phyloP scores from a whole-genome alignment of 2,329 filamentous ascomycete species.

The Rhinocladiella similis region DNA sequence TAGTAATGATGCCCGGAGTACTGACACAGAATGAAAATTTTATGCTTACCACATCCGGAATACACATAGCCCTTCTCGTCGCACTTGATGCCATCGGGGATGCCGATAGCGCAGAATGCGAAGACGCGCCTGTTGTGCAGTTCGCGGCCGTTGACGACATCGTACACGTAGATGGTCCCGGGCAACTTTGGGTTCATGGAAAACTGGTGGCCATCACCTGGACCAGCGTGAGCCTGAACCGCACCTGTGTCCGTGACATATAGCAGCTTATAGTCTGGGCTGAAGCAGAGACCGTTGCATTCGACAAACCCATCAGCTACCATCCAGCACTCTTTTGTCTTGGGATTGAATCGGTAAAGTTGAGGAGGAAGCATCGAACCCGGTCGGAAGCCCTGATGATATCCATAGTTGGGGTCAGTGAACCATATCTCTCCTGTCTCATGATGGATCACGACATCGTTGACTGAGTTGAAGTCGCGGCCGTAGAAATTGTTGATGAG shows the following conservation, averaged over 20 bases:
- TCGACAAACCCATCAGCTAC: conserved; percentile 41
- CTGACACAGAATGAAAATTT: neutral
- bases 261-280: conserved; percentile 37
- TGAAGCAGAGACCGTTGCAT: conserved; percentile 46
- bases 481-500: conserved; percentile 8
- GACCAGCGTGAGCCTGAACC: conserved; percentile 13
- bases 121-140: conserved; percentile 55
- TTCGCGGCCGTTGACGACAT: conserved; percentile 40
- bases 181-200: conserved; percentile 3
- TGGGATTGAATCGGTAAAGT: conserved; percentile 40
- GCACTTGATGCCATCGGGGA: conserved; percentile 50
- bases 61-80: conserved; percentile 58
- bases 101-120: conserved; percentile 48
- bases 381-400: conserved; percentile 37
- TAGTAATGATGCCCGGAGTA: neutral
- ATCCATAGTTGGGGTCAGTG: conserved; percentile 41
- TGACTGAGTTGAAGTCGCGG: conserved; percentile 38
- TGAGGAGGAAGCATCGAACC: conserved; percentile 36
- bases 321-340: conserved; percentile 33
- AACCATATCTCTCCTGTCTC: conserved; percentile 40
- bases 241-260: conserved; percentile 43
- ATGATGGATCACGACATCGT: conserved; percentile 39
- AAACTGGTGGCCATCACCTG: conserved; percentile 5
- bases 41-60: conserved; percentile 41
- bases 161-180: conserved; percentile 40